Base-by-base conservation (phyloP, 192 early-diverging fungal species). In the Coemansia sp. region DNA sequence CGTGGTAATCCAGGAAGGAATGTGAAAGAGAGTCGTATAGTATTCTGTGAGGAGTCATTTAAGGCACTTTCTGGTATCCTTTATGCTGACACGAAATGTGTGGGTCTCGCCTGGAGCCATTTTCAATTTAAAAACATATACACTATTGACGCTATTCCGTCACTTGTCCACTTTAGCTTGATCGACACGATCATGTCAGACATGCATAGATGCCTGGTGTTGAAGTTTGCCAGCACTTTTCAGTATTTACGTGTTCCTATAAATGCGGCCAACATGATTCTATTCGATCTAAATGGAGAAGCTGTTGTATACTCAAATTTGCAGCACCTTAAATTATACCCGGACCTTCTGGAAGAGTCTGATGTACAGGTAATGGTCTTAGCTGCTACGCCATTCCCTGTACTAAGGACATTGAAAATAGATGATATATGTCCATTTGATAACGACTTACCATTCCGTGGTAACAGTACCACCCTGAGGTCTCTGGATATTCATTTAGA, bases 401-500 rank as follows among this genome's bases (percentile, higher is more conserved):
- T 16, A 3, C 50, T 67, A 37, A 27, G 29, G 2, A 21, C 24
- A 3, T 10, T 67, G 3, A 10, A 17, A 24, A 24, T 54, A 2
- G 5, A 19, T 11, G 9, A 31, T 29, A 11, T 10, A 10, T 67
- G 59, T 17, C 65, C 65, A 44, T 67, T 57, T 34, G 39, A 21
- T 13, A 29, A 67, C 29, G 53, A 67, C 33, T 31, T 57, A 6
- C 29, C 59, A 8, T 67, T 67, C 29, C 53, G 65, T 3, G 65
- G 65, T 6, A 67, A 67, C 16, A 21, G 16, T 17, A 13, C 16
- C 1, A 67, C 54, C 8, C 27, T 67, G 27, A 27, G 35, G 39
- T 29, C 9, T n/a, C 16, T 59, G 59, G 2, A 19, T 24, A 1
- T 60, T 0, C 1, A 7, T 17, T 11, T 60, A 2, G 59, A 60